Evolutionary conservation across 257 asterid species (phyloP).

Genomic region (Buddleja alternifolia): DNA sequence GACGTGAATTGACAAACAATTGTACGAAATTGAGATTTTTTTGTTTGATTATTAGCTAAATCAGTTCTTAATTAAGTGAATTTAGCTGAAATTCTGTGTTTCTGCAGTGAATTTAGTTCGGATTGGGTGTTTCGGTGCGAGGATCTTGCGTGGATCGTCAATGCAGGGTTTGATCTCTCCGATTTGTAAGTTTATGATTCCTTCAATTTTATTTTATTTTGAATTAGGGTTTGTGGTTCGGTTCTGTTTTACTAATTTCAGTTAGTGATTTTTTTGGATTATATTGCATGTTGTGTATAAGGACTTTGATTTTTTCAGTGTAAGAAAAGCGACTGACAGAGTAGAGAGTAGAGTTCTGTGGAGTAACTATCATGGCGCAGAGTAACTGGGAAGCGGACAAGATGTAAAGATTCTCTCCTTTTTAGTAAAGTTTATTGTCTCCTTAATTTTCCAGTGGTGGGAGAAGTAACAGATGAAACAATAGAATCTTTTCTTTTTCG

Average conservation of each 20-base stretch:
- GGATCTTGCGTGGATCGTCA: conserved; percentile 56
- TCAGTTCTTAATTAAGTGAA: conserved; percentile 22
- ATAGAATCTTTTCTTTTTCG: conserved; percentile 1
- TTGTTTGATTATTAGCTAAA: conserved; percentile 15
- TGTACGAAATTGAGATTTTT: conserved; percentile 17
- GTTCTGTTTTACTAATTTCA: not conserved
- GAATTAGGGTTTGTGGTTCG: conserved; percentile 19
- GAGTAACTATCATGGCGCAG: conserved; percentile 75
- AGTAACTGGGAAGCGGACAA: conserved; percentile 99
- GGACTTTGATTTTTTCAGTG: conserved; percentile 38
- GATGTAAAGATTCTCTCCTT: conserved; percentile 53
- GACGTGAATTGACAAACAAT: conserved; percentile 30
- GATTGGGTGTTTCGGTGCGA: conserved; percentile 45
- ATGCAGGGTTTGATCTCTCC: conserved; percentile 63
- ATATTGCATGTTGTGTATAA: conserved; percentile 18
- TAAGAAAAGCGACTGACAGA: conserved; percentile 29
- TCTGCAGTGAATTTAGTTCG: conserved; percentile 32
- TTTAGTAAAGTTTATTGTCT: conserved; percentile 8
- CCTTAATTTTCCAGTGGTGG: conserved; percentile 1
- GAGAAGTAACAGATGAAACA: conserved; percentile 13
- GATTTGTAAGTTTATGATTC: conserved; percentile 38
- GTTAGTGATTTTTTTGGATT: conserved; percentile 6
- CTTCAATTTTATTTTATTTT: not conserved
- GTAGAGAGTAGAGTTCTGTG: conserved; percentile 30
- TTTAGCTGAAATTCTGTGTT: conserved; percentile 25